These are phyloP conservation scores for Boletus rubropictus DNA, from an alignment of 768 basidiomycete genomes.

Conservation along the genomic window DNA sequence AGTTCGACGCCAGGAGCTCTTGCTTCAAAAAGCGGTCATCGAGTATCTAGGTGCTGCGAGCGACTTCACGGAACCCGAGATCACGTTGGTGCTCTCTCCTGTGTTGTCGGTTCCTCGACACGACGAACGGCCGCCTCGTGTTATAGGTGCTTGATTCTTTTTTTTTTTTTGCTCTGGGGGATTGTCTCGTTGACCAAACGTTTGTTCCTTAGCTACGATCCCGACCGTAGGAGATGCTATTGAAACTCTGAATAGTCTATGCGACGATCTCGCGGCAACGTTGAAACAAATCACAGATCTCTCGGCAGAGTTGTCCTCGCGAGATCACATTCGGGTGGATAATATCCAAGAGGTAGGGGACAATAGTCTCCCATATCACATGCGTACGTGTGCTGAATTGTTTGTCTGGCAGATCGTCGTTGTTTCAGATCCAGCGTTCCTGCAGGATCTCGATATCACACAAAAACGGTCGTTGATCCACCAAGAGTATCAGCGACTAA, in stretches of 20 bases:
- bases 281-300: constrained; percentile 65
- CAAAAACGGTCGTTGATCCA: constrained; percentile 66
- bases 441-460: constrained; percentile 60
- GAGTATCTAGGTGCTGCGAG: constrained; percentile 67
- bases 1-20: constrained; percentile 50
- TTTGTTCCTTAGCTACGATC: constrained; percentile 48
- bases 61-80: constrained; percentile 75
- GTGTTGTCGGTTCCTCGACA: constrained; percentile 51
- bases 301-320: constrained; percentile 64
- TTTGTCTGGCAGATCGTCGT: constrained; percentile 38
- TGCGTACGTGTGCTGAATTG: background rate
- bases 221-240: constrained; percentile 74
- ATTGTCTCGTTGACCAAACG: background rate
- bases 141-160: constrained; percentile 39
- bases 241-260: constrained; percentile 58
- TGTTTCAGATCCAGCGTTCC: constrained; percentile 46
- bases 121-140: constrained; percentile 53
- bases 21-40: constrained; percentile 57
- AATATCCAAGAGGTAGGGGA: constrained; percentile 62
- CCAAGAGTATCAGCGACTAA: constrained; percentile 51
- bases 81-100: constrained; percentile 66
- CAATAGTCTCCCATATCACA: background rate
- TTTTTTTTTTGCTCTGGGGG: background rate
- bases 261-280: constrained; percentile 52
- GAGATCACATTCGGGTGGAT: constrained; percentile 63